These are phyloP conservation scores for Penstemon eatonii DNA, from an alignment of 257 asterid species.

Conservation along the genomic window DNA sequence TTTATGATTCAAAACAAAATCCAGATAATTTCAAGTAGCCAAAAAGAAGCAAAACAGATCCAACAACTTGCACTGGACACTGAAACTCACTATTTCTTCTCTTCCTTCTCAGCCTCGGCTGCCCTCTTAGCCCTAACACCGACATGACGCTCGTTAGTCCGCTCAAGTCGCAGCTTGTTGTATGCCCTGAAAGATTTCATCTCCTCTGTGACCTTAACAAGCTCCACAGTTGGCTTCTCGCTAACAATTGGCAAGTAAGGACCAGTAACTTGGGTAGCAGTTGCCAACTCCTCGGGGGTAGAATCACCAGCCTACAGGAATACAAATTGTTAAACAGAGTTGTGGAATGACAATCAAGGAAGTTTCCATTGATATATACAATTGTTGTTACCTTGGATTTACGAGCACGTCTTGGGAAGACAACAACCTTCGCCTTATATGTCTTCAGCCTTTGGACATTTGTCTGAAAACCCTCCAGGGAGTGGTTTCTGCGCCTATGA, in stretches of 20 bases:
- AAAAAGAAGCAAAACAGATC: conserved; percentile 16
- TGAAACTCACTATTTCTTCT: conserved; percentile 39
- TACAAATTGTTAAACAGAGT: background rate
- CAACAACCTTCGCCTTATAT: conserved; percentile 72
- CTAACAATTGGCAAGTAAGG: conserved; percentile 47
- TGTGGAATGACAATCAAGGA: background rate
- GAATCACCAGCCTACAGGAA: conserved; percentile 57
- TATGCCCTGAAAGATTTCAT: conserved; percentile 64
- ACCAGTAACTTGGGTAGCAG: conserved; percentile 65
- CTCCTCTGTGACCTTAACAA: conserved; percentile 58
- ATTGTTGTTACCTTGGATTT: conserved; percentile 46
- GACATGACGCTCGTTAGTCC: conserved; percentile 56
- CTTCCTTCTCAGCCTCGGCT: conserved; percentile 73
- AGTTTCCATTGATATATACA: background rate
- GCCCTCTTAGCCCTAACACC: conserved; percentile 68
- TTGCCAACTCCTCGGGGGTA: conserved; percentile 63
- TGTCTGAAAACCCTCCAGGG: conserved; percentile 70
- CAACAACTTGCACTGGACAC: conserved; percentile 12
- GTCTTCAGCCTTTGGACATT: conserved; percentile 74
- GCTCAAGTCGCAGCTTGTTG: conserved; percentile 61
- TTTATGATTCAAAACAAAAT: conserved; percentile 19
- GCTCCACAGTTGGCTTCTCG: conserved; percentile 62
- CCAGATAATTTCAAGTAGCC: conserved; percentile 13
- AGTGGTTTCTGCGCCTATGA: conserved; percentile 66
- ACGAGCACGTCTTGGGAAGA: conserved; percentile 73